Percentiles rank a stretch among this genome's conserved stretches.
Conservation (phyloP, 139 green algal genomes). For the Haematococcus lacustris region DNA sequence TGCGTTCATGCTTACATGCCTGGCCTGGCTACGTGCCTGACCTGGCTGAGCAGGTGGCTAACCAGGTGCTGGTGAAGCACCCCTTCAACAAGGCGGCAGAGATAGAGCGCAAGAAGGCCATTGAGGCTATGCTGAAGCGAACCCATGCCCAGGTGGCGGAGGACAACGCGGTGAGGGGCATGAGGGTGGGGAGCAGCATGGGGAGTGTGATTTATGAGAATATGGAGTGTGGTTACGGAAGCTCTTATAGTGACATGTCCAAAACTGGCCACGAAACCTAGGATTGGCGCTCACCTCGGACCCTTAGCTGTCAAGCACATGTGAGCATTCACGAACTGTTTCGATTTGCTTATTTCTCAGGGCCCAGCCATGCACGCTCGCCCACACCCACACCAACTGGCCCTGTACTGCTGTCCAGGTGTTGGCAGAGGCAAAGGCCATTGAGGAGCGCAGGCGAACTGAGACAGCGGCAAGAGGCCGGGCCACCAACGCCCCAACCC, state of each 20-base stretch:
- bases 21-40: no score
- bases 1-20: neutral
- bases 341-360: neutral
- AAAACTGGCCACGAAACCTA: neutral
- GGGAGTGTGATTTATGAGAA: conserved; percentile 4
- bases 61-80: conserved; percentile 65
- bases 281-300: neutral
- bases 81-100: conserved; percentile 62
- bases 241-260: neutral
- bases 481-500: neutral
- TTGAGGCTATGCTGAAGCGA: conserved; percentile 57
- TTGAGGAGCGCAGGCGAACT: neutral
- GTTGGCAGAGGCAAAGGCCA: neutral
- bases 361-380: no score
- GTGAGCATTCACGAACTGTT: neutral
- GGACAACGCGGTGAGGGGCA: conserved; percentile 51
- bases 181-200: conserved; percentile 19
- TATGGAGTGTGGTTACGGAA: neutral
- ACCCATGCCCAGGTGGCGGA: conserved; percentile 49
- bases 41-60: conserved; percentile 41
- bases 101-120: conserved; percentile 51
- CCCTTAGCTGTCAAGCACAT: neutral
- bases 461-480: neutral
- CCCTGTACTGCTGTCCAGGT: neutral
- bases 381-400: no score